Evolutionary conservation across 1,139 yeast species (phyloP).

Genomic region (Pichia sp.): DNA sequence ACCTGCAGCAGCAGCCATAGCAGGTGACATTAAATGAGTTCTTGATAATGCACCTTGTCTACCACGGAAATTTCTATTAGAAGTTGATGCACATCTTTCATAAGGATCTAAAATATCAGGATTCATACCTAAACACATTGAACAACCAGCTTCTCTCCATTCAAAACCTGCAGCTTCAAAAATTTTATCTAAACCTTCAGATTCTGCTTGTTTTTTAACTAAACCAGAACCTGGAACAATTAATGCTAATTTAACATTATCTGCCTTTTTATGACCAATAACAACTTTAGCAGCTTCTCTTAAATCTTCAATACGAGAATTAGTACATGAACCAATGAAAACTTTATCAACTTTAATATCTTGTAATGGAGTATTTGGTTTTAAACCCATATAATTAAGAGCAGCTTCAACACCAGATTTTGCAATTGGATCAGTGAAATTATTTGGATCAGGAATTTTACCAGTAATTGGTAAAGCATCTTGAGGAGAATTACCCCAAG

Average conservation of each 20-base stretch:
- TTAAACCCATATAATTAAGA: slow-evolving; percentile 83
- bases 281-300: slow-evolving; percentile 94
- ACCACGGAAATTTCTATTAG: slow-evolving; percentile 97
- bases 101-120: slow-evolving; percentile 92
- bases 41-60: slow-evolving; percentile 98
- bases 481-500: slow-evolving; percentile 99
- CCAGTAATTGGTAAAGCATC: slow-evolving; percentile 95
- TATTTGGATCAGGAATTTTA: slow-evolving; percentile 80
- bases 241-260: slow-evolving; percentile 70
- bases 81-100: slow-evolving; percentile 97
- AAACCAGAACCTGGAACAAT: slow-evolving; percentile 98
- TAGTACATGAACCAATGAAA: slow-evolving; percentile 96
- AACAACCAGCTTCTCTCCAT: slow-evolving; percentile 99
- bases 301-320: slow-evolving; percentile 94
- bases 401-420: slow-evolving; percentile 88
- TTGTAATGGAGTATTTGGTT: slow-evolving; percentile 72
- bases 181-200: slow-evolving; percentile 87
- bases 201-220: slow-evolving; percentile 87
- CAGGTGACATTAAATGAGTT: slow-evolving; percentile 97
- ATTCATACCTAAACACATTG: slow-evolving; percentile 99
- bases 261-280: slow-evolving; percentile 84
- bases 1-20: slow-evolving; percentile 99
- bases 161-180: slow-evolving; percentile 90
- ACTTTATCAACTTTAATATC: slow-evolving; percentile 81
- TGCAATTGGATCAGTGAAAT: slow-evolving; percentile 64